These are phyloP conservation scores for Tricharina praecox DNA, from an alignment of 495 filamentous ascomycete species.

Conservation along the genomic window DNA sequence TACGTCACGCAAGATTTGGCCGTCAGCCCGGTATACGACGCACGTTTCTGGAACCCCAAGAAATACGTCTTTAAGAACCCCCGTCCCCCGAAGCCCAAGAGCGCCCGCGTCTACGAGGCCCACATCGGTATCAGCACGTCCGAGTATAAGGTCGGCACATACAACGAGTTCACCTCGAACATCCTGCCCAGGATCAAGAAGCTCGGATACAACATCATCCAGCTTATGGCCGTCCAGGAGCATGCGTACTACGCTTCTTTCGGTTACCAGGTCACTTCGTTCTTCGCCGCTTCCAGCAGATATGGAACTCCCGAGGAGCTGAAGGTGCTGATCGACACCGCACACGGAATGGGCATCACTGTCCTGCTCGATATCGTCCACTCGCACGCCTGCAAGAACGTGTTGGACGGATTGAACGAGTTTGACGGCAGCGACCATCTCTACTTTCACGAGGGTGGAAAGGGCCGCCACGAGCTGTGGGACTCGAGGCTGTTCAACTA, in stretches of 20 bases:
- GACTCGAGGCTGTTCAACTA: conserved; percentile 96
- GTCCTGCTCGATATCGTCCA: conserved; percentile 93
- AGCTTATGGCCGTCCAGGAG: conserved; percentile 98
- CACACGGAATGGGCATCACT: conserved; percentile 77
- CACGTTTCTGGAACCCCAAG: conserved; percentile 87
- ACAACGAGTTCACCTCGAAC: conserved; percentile 89
- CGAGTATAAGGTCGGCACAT: conserved; percentile 72
- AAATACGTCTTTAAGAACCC: conserved; percentile 68
- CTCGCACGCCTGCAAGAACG: conserved; percentile 95
- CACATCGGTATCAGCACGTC: conserved; percentile 95
- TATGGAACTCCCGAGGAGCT: conserved; percentile 89
- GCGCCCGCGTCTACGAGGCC: conserved; percentile 85
- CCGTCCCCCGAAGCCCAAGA: conserved; percentile 67
- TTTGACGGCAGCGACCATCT: conserved; percentile 89
- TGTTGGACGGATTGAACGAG: conserved; percentile 79
- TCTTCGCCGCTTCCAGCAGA: conserved; percentile 92
- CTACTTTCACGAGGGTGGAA: conserved; percentile 79
- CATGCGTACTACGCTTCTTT: conserved; percentile 99
- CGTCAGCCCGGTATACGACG: conserved; percentile 82
- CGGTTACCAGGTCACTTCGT: conserved; percentile 95
- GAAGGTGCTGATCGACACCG: conserved; percentile 91
- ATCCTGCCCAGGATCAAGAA: conserved; percentile 80
- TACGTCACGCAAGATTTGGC: conserved; percentile 83
- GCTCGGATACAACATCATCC: conserved; percentile 92
- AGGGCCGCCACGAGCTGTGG: conserved; percentile 81